Evolutionary conservation across 805 yeast genomes (phyloP).

Genomic region (Yueomyces sinensis): DNA sequence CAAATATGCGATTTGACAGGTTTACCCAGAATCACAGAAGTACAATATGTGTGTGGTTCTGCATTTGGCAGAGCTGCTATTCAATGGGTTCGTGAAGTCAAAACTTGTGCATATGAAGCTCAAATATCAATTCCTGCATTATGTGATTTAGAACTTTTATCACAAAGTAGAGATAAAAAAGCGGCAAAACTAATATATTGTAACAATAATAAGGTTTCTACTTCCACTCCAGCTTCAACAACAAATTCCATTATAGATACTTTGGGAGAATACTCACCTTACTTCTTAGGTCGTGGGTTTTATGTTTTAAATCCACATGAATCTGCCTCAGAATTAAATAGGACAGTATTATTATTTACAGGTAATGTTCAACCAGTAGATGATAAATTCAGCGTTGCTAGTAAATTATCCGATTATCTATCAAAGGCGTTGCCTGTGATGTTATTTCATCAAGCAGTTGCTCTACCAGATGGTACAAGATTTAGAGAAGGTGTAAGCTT

Average conservation of each 20-base stretch:
- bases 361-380: constrained; percentile 1
- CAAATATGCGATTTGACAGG: constrained; percentile 47
- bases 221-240: background rate
- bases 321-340: background rate
- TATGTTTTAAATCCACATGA: constrained; percentile 11
- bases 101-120: constrained; percentile 46
- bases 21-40: constrained; percentile 37
- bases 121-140: constrained; percentile 36
- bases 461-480: constrained; percentile 7
- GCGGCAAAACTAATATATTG: constrained; percentile 11
- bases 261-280: constrained; percentile 11
- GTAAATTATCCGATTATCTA: background rate
- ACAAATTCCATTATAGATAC: constrained; percentile 6
- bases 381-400: background rate
- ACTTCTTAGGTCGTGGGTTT: constrained; percentile 16
- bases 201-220: background rate
- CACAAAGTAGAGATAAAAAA: constrained; percentile 13
- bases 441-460: constrained; percentile 2
- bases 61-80: constrained; percentile 16
- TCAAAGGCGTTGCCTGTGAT: background rate
- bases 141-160: constrained; percentile 28
- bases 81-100: constrained; percentile 34
- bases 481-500: constrained; percentile 19
- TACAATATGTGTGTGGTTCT: constrained; percentile 41
- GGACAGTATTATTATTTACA: constrained; percentile 4